Evolutionary conservation across 2,329 filamentous ascomycete genomes (phyloP).

Genomic region (Verticillium isaacii): DNA sequence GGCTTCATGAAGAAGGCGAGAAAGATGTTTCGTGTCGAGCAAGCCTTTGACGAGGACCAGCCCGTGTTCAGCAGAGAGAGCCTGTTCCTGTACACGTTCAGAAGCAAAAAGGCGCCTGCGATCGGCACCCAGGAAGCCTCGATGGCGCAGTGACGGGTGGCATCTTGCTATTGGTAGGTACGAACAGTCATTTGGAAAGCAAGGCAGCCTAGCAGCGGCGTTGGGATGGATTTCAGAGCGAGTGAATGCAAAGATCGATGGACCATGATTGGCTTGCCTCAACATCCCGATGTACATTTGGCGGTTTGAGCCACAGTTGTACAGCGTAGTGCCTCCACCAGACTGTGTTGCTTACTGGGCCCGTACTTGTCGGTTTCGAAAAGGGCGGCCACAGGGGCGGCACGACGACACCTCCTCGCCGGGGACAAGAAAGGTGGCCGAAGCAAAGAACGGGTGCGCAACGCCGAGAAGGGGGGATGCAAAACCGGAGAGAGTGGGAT

Average conservation of each 20-base stretch:
- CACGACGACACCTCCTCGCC: neutral
- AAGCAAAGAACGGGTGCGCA: neutral
- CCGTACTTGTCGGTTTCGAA: too few relatives aligned
- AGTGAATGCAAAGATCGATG: neutral
- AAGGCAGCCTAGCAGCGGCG: neutral
- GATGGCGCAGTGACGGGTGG: conserved; percentile 1
- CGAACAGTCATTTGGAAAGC: neutral
- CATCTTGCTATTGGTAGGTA: neutral
- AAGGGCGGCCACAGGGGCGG: neutral
- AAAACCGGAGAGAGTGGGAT: neutral
- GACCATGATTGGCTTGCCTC: neutral
- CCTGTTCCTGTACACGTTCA: conserved; percentile 58
- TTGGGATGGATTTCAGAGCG: neutral
- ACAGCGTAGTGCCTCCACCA: neutral
- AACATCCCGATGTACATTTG: neutral
- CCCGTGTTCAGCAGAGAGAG: conserved; percentile 51
- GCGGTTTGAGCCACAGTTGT: neutral
- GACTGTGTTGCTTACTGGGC: neutral
- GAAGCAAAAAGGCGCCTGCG: conserved; percentile 25
- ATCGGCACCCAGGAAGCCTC: neutral
- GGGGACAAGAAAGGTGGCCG: neutral
- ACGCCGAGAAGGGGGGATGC: neutral
- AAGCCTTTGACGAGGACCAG: conserved; percentile 58
- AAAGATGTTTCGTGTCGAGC: conserved; percentile 60
- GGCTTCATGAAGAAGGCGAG: conserved; percentile 68